phyloP scores from a whole-genome alignment of 169 alveolate genomes.

The Plasmodium reichenowi region DNA sequence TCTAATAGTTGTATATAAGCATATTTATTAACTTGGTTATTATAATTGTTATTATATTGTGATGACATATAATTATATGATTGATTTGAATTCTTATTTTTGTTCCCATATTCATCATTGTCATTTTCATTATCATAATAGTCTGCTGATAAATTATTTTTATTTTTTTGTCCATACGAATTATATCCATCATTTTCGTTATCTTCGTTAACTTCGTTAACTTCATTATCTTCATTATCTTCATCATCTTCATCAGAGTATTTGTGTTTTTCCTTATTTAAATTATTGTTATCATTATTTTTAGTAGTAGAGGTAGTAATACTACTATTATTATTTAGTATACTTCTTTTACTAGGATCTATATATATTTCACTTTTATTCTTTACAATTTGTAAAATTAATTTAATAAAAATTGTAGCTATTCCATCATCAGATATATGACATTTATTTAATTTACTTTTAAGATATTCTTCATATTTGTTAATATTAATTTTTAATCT shows the following conservation, averaged over 20 bases:
- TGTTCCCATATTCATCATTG: neutral
- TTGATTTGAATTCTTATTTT: neutral
- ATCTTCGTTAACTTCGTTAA: neutral
- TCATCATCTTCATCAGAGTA: neutral
- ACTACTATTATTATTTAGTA: neutral
- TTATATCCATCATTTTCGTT: slow-evolving; percentile 5
- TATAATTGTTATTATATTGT: neutral
- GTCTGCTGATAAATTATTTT: neutral
- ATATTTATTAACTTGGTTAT: neutral
- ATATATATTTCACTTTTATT: slow-evolving; percentile 44
- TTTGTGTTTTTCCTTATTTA: neutral
- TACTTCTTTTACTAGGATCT: slow-evolving; percentile 25
- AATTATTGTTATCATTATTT: neutral
- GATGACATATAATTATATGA: neutral
- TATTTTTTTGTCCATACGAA: neutral
- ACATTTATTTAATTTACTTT: slow-evolving; percentile 47
- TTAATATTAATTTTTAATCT: slow-evolving; percentile 50
- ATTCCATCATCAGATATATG: slow-evolving; percentile 20
- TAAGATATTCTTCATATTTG: slow-evolving; percentile 50
- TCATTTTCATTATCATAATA: neutral
- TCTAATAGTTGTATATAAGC: slow-evolving; percentile 17
- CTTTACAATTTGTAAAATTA: slow-evolving; percentile 49
- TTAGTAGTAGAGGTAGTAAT: neutral
- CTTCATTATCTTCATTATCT: slow-evolving; percentile 1
- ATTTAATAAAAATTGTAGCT: slow-evolving; percentile 22